Evolutionary conservation across 1,139 yeast genomes (phyloP).

Genomic region (Sugiyamaella sp.): DNA sequence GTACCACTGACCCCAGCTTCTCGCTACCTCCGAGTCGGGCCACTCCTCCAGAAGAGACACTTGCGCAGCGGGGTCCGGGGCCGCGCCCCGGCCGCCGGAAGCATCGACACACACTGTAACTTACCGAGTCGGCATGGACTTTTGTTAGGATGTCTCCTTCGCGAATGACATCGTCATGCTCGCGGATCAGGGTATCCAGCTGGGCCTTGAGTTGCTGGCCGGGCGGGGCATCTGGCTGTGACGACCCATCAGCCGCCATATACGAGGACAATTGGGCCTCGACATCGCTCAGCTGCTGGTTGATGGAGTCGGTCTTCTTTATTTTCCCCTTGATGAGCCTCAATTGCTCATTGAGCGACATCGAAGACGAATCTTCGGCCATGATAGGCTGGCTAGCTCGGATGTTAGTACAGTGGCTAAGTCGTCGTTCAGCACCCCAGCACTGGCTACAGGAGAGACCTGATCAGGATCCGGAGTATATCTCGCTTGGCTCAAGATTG

Average conservation of each 20-base stretch:
- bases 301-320: constrained; percentile 26
- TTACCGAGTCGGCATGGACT: constrained; percentile 10
- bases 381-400: constrained; percentile 6
- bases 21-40: too few relatives aligned
- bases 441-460: background rate
- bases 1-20: too few relatives aligned
- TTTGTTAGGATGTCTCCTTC: constrained; percentile 20
- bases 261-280: constrained; percentile 26
- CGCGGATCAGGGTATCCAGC: constrained; percentile 25
- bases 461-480: too few relatives aligned
- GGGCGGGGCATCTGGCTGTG: constrained; percentile 8
- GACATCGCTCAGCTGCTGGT: constrained; percentile 26
- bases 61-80: too few relatives aligned
- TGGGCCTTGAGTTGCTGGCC: constrained; percentile 21
- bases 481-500: too few relatives aligned
- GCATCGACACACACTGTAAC: too few relatives aligned
- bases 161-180: constrained; percentile 27
- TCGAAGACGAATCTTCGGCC: constrained; percentile 16
- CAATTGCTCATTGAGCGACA: constrained; percentile 24
- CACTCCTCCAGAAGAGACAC: too few relatives aligned
- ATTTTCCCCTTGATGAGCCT: constrained; percentile 27
- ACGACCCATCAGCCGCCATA: constrained; percentile 11
- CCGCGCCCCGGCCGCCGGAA: too few relatives aligned
- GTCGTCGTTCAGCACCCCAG: background rate
- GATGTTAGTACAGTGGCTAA: background rate